Percentiles rank a stretch among this genome's conserved stretches.
Evolutionary conservation across 805 yeast genomes (phyloP).

Genomic region (Starmerella bombi): DNA sequence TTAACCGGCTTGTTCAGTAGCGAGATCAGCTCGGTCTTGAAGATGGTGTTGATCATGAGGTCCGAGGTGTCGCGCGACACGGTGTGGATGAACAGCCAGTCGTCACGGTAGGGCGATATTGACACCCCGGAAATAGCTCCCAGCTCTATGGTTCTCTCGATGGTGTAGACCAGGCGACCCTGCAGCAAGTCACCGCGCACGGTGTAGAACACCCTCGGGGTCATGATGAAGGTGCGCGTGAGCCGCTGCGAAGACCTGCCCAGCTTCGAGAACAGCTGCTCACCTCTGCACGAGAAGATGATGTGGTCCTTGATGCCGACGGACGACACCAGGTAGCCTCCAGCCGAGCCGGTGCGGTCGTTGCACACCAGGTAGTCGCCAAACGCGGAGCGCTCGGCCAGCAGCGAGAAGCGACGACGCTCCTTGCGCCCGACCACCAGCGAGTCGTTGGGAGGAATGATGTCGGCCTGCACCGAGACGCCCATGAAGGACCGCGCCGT

Average conservation of each 20-base stretch:
- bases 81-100: slow-evolving; percentile 70
- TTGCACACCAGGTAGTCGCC: slow-evolving; percentile 92
- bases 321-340: slow-evolving; percentile 58
- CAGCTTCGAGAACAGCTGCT: slow-evolving; percentile 67
- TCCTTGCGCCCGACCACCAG: slow-evolving; percentile 60
- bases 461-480: slow-evolving; percentile 66
- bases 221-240: slow-evolving; percentile 59
- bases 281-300: slow-evolving; percentile 72
- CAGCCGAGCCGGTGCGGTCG: slow-evolving; percentile 51
- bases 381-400: slow-evolving; percentile 78
- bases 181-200: slow-evolving; percentile 62
- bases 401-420: slow-evolving; percentile 73
- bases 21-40: slow-evolving; percentile 75
- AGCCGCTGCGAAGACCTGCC: slow-evolving; percentile 81
- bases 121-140: slow-evolving; percentile 47
- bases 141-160: slow-evolving; percentile 53
- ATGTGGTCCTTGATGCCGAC: slow-evolving; percentile 57
- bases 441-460: slow-evolving; percentile 27
- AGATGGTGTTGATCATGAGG: slow-evolving; percentile 60
- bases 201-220: slow-evolving; percentile 48
- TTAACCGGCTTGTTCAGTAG: slow-evolving; percentile 36
- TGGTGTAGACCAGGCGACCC: slow-evolving; percentile 41
- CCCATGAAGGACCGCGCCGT: slow-evolving; percentile 74
- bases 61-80: slow-evolving; percentile 50
- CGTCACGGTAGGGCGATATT: slow-evolving; percentile 69